Percentiles rank a stretch among this genome's conserved stretches.
Evolutionary conservation across 129 eudicot species (phyloP).

Genomic region (Tagetes patula): DNA sequence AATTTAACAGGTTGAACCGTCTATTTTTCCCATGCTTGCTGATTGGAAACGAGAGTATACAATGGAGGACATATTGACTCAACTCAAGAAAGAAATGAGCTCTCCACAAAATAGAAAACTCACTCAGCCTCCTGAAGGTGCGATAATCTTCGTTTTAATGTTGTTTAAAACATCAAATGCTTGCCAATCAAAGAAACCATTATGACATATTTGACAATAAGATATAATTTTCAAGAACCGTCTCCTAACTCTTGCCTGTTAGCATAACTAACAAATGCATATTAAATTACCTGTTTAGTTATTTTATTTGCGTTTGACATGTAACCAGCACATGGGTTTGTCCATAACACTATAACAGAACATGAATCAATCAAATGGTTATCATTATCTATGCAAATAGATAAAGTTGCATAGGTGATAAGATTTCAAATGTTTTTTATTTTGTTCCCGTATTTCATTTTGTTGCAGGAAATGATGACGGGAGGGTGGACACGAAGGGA

Average conservation of each 20-base stretch:
- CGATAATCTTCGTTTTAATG: background rate
- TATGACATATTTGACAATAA: slow-evolving; percentile 11
- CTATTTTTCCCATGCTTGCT: slow-evolving; percentile 75
- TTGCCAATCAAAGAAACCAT: background rate
- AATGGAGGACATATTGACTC: slow-evolving; percentile 71
- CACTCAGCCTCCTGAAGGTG: slow-evolving; percentile 81
- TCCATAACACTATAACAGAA: slow-evolving; percentile 9
- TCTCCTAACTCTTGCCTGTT: slow-evolving; percentile 1
- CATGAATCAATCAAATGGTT: background rate
- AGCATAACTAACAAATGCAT: slow-evolving; percentile 11
- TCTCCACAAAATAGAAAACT: slow-evolving; percentile 75
- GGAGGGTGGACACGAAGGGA: slow-evolving; percentile 66
- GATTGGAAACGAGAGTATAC: slow-evolving; percentile 80
- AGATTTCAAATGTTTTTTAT: background rate
- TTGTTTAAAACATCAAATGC: slow-evolving; percentile 8
- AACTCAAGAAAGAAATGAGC: slow-evolving; percentile 74
- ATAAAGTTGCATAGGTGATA: background rate
- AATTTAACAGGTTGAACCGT: slow-evolving; percentile 66
- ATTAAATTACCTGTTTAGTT: background rate
- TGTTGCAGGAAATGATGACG: slow-evolving; percentile 67
- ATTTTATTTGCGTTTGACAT: slow-evolving; percentile 1
- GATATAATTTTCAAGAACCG: slow-evolving; percentile 7
- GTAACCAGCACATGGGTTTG: slow-evolving; percentile 24
- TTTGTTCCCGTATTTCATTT: background rate
- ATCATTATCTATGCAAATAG: slow-evolving; percentile 1